These are phyloP conservation scores for Podosphaera aphanis DNA, from an alignment of 2,329 filamentous ascomycete species.

Conservation along the genomic window DNA sequence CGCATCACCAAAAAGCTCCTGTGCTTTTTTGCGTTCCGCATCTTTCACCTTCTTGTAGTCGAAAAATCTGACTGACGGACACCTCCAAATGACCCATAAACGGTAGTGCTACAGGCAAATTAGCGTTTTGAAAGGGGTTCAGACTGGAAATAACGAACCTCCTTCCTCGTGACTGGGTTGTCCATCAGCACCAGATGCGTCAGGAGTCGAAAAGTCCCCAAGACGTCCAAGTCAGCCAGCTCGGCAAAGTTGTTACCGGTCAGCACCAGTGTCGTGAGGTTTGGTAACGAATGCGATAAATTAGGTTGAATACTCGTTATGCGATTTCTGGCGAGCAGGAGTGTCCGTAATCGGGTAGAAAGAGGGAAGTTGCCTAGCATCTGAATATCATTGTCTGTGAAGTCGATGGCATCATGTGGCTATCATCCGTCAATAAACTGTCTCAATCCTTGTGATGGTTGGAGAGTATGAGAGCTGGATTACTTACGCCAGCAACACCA, in stretches of 20 bases:
- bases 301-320: conserved; percentile 58
- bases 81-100: conserved; percentile 73
- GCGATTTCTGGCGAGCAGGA: conserved; percentile 77
- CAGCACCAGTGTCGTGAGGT: conserved; percentile 59
- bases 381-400: conserved; percentile 94
- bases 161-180: conserved; percentile 78
- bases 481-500: conserved; percentile 69
- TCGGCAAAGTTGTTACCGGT: conserved; percentile 64
- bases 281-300: conserved; percentile 54
- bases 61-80: conserved; percentile 65
- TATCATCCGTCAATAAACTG: conserved; percentile 17
- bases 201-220: conserved; percentile 43
- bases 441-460: background rate
- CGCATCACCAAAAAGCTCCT: conserved; percentile 59
- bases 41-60: conserved; percentile 86
- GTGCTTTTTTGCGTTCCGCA: conserved; percentile 51
- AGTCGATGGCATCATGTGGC: conserved; percentile 92
- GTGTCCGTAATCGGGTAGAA: conserved; percentile 63
- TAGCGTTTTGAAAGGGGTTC: background rate
- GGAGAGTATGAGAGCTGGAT: background rate
- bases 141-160: conserved; percentile 33
- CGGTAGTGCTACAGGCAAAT: conserved; percentile 49
- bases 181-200: conserved; percentile 64
- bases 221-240: conserved; percentile 67
- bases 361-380: conserved; percentile 79